Evolutionary conservation across 2,329 filamentous ascomycete species (phyloP), one percentile per base, ranked within the genome.

Genomic region (Colletotrichum destructivum): DNA sequence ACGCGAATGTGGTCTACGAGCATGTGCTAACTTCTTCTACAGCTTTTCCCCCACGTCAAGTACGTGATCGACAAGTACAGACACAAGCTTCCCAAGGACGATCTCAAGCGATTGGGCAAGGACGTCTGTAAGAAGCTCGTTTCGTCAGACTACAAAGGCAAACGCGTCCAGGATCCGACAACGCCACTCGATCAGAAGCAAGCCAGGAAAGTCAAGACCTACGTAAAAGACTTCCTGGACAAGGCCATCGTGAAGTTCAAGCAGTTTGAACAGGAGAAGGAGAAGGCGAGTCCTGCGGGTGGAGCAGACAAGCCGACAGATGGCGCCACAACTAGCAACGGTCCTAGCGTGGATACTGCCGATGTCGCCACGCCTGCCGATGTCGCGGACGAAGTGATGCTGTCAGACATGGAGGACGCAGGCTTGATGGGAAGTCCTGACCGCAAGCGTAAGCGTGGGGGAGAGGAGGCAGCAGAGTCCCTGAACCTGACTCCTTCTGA

Each of bases 121-220:
- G 88, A 92, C 81, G 88, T 96, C 57, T 91, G 91, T 68, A 98
- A 98, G 82, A 97, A 96, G 81, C 88, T 98, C 16, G 95, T 98
- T 23, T 90, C 93, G 21, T 96, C 94, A 0, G 96, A 98, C 80
- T 98, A 94, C 84, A 97, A 97, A 81, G 93, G 96, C 78, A 90
- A 91, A 59, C 92, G 94, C n/a, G 95, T 98, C 12, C 88, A 90
- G 56, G 92, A 98, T 77, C 96, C 95, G 0, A 94, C 90, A 15
- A 79, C 79, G n/a, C 77, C 80, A 60, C 92, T 98, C 74, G 89
- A 88, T 38, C 89, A 93, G 46, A 95, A 94, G 79, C 93, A 96
- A 77, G 89, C 92, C 76, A 92, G 92, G 79, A 94, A 95, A 74
- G 90, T 98, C 71, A 97, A 94, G 83, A 91, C 90, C 69, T 94